Evolutionary conservation across 2,329 filamentous ascomycete genomes (phyloP).

Genomic region (Aaosphaeria arxii): DNA sequence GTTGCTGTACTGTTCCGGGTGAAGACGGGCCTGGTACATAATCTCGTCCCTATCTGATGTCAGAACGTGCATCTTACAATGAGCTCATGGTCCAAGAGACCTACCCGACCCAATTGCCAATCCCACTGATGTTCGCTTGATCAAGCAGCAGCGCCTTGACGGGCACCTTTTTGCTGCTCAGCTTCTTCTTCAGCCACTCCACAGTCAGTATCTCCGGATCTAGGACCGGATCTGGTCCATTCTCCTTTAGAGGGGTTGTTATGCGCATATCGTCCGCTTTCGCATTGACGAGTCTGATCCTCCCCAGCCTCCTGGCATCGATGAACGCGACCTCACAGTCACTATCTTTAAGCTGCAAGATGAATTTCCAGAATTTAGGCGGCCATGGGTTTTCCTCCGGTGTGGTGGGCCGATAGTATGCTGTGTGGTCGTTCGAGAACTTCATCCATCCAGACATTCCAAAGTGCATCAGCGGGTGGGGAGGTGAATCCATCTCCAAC

Average conservation of each 20-base stretch:
- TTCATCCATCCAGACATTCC: constrained; percentile 80
- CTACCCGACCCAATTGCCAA: constrained; percentile 92
- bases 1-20: constrained; percentile 91
- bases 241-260: constrained; percentile 77
- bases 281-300: constrained; percentile 80
- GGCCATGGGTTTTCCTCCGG: constrained; percentile 70
- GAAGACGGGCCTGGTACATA: constrained; percentile 81
- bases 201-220: constrained; percentile 76
- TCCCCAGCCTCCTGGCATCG: constrained; percentile 74
- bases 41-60: constrained; percentile 66
- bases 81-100: constrained; percentile 12
- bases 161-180: constrained; percentile 75
- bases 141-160: constrained; percentile 87
- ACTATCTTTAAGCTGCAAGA: constrained; percentile 65
- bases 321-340: constrained; percentile 74
- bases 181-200: constrained; percentile 68
- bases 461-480: constrained; percentile 87
- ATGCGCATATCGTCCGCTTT: constrained; percentile 72
- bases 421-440: constrained; percentile 73
- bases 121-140: constrained; percentile 83
- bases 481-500: constrained; percentile 72
- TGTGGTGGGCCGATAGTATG: constrained; percentile 70
- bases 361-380: constrained; percentile 85
- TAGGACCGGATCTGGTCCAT: constrained; percentile 88
- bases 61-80: constrained; percentile 1